Conservation (phyloP, 202 grass and related monocot species). For the Panicum virgatum region DNA sequence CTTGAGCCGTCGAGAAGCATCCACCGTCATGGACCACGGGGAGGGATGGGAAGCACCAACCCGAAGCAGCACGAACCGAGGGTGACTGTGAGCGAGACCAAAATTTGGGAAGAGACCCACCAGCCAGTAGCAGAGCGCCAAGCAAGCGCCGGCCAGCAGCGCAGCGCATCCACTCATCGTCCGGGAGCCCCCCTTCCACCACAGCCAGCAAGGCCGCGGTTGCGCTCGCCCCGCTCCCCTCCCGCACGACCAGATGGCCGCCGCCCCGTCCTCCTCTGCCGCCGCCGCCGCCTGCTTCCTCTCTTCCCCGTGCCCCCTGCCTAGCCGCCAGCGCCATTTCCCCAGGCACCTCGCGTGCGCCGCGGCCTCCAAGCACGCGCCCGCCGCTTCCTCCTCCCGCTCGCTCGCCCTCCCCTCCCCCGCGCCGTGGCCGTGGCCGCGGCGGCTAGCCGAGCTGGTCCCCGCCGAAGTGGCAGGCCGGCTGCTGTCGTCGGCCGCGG, state of each 20-base stretch:
- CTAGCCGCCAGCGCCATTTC: slow-evolving; percentile 42
- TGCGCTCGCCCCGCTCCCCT: slow-evolving; percentile 16
- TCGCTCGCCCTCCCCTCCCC: neutral
- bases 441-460: slow-evolving; percentile 27
- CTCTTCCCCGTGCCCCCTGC: slow-evolving; percentile 41
- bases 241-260: slow-evolving; percentile 31
- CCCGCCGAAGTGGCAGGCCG: slow-evolving; percentile 33
- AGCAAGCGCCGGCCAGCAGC: slow-evolving; percentile 17
- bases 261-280: slow-evolving; percentile 16
- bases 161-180: slow-evolving; percentile 43
- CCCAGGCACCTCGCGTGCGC: slow-evolving; percentile 20
- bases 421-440: neutral
- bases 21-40: neutral
- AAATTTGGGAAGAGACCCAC: neutral
- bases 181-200: neutral
- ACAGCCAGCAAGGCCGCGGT: slow-evolving; percentile 2
- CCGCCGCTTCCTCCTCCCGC: neutral
- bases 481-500: slow-evolving; percentile 57
- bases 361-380: slow-evolving; percentile 5
- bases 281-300: slow-evolving; percentile 57
- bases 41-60: neutral
- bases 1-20: too few species aligned
- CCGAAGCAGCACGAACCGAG: slow-evolving; percentile 26
- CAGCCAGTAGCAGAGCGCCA: neutral
- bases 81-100: neutral